Base-by-base conservation (phyloP, 192 early-diverging fungal genomes). In the Coemansia sp. region DNA sequence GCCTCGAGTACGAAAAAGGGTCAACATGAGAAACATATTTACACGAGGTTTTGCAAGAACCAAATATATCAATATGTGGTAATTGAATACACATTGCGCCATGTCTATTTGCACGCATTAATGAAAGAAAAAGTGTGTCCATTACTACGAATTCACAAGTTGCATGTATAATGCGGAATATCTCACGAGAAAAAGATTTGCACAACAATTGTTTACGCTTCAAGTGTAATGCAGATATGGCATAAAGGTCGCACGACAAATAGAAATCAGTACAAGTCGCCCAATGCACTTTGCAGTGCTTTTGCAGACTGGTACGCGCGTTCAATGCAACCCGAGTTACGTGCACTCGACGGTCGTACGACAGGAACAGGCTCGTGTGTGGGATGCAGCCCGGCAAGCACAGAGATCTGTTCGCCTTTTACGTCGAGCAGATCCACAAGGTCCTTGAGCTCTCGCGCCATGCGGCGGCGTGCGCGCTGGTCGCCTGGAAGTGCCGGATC, bases 351-450 rank as follows among this genome's bases (percentile, higher is more conserved):
- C 32, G 32, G 32, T 35, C 8, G 32, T 7, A 35, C 32, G 32
- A 35, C 32, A 35, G 32, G 32, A 4, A 9, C 32, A 8, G 22
- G 55, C 39, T 23, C 4, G 22, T 11, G 20, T 39, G 12, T 9
- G 11, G 71, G 77, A 19, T 80, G 77, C 61, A 80, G 56, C 2
- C 41, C 62, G 9, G 71, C 67, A 4, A 80, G 48, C 39, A 74
- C 65, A 2, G 77, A 61, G 26, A 81, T 81, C 66, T 81, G 79
- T 73, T 81, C 79, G 55, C 73, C 74, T 66, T 81, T 81, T 32
- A 72, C 74, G 20, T 81, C 74, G 22, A 81, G 41, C 47, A 81
- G 50, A 35, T 81, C 79, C 11, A 81, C 79, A 48, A 81, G 54
- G 45, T 81, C 73, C 57, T 76, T 81, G 20, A 81, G 63, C 60